phyloP scores from a whole-genome alignment of 768 basidiomycete genomes.

The Mycena capillaripes region DNA sequence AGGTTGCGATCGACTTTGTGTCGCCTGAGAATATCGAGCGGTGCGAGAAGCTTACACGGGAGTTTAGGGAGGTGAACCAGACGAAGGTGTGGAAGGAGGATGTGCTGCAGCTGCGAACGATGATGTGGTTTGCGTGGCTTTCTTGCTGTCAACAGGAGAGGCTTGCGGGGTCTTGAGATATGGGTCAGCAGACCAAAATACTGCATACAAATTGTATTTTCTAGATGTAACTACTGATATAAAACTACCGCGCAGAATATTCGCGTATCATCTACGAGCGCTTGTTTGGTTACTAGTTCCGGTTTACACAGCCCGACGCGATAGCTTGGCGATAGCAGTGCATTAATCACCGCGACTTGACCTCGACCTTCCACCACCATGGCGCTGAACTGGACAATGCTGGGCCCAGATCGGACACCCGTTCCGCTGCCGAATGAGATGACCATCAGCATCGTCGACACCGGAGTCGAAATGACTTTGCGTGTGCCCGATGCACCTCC shows the following conservation, averaged over 20 bases:
- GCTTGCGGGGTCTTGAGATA: conserved; percentile 1
- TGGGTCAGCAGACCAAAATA: background rate
- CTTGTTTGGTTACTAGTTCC: conserved; percentile 5
- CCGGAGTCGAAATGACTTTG: conserved; percentile 71
- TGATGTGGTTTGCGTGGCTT: conserved; percentile 96
- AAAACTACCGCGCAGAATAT: no score
- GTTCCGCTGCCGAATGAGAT: conserved; percentile 76
- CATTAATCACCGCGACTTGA: background rate
- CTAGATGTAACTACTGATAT: background rate
- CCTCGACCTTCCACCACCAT: conserved; percentile 52
- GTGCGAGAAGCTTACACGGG: conserved; percentile 87
- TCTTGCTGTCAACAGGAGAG: conserved; percentile 65
- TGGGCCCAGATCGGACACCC: conserved; percentile 68
- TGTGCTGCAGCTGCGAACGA: conserved; percentile 89
- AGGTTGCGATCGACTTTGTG: conserved; percentile 96
- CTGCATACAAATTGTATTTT: background rate
- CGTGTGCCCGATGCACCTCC: conserved; percentile 70
- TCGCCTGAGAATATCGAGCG: conserved; percentile 92
- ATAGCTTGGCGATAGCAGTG: background rate
- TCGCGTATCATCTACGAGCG: background rate
- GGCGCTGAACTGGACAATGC: conserved; percentile 87
- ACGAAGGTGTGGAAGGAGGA: conserved; percentile 94
- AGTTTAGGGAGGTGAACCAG: conserved; percentile 93
- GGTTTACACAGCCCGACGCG: background rate
- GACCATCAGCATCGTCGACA: conserved; percentile 67